Evolutionary conservation across 768 basidiomycete genomes (phyloP).

Genomic region (Lentinula aciculospora): DNA sequence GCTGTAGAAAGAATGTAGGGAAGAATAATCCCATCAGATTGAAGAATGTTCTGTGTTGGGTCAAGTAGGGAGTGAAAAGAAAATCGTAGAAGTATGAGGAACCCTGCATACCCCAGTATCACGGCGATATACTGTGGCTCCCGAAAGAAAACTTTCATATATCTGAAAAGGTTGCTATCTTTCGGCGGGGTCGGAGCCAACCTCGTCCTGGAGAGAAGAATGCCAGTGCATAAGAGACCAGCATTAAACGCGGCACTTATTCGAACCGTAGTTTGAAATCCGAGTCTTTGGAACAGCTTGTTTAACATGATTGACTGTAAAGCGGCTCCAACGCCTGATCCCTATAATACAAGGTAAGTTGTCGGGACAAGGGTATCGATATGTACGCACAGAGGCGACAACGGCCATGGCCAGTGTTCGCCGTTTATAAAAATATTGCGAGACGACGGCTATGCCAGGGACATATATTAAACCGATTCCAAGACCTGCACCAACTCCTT

Average conservation of each 20-base stretch:
- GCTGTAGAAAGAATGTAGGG: constrained; percentile 33
- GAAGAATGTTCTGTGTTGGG: constrained; percentile 2
- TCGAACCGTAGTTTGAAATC: constrained; percentile 22
- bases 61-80: too few relatives aligned
- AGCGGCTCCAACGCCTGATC: constrained; percentile 20
- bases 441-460: constrained; percentile 39
- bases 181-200: background rate
- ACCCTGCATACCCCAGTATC: background rate
- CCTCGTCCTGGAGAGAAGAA: background rate
- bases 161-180: background rate
- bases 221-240: background rate
- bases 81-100: background rate
- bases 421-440: constrained; percentile 37
- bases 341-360: background rate
- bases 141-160: background rate
- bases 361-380: background rate
- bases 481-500: constrained; percentile 44
- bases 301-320: constrained; percentile 59
- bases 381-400: constrained; percentile 28
- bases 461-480: constrained; percentile 47
- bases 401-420: constrained; percentile 37
- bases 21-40: constrained; percentile 19
- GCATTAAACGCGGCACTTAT: constrained; percentile 2
- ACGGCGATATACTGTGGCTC: background rate
- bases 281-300: constrained; percentile 28